Evolutionary conservation across 1,284 basidiomycete species (phyloP).

Genomic region (Leccinum solheimii): DNA sequence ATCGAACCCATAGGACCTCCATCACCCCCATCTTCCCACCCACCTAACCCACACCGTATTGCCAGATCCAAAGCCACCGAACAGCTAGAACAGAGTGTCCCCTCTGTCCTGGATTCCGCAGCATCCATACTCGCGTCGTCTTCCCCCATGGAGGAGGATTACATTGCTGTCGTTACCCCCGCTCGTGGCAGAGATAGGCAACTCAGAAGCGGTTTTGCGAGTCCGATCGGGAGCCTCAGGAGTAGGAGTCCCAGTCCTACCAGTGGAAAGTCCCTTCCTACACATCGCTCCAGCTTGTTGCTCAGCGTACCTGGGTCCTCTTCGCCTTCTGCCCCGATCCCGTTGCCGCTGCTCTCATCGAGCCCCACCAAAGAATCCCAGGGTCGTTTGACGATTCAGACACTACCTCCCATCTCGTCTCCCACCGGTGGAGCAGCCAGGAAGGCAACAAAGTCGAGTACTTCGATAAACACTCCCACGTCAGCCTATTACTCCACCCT

Average conservation of each 20-base stretch:
- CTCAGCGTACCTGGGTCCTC: conserved; percentile 44
- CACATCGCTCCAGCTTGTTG: conserved; percentile 42
- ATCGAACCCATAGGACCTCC: conserved; percentile 65
- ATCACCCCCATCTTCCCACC: conserved; percentile 46
- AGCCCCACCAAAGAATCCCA: conserved; percentile 26
- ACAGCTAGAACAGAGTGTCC: conserved; percentile 68
- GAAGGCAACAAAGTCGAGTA: conserved; percentile 24
- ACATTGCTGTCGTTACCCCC: conserved; percentile 60
- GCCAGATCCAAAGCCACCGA: conserved; percentile 69
- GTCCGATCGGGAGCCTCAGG: conserved; percentile 64
- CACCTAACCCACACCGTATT: conserved; percentile 65
- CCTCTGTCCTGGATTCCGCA: conserved; percentile 73
- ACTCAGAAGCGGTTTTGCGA: conserved; percentile 56
- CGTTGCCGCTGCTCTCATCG: conserved; percentile 25
- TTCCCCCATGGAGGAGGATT: conserved; percentile 43
- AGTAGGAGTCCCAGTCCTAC: conserved; percentile 60
- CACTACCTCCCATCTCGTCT: conserved; percentile 11
- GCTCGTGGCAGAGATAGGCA: conserved; percentile 36
- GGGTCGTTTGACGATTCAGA: conserved; percentile 27
- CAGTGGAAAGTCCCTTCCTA: conserved; percentile 27
- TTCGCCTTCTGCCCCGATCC: conserved; percentile 19
- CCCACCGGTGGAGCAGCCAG: conserved; percentile 4
- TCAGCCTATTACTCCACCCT: conserved; percentile 48
- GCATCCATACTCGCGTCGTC: conserved; percentile 61
- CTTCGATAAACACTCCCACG: conserved; percentile 45